Evolutionary conservation across 2,329 filamentous ascomycete genomes (phyloP).

Genomic region (Diaporthe citrichinensis): DNA sequence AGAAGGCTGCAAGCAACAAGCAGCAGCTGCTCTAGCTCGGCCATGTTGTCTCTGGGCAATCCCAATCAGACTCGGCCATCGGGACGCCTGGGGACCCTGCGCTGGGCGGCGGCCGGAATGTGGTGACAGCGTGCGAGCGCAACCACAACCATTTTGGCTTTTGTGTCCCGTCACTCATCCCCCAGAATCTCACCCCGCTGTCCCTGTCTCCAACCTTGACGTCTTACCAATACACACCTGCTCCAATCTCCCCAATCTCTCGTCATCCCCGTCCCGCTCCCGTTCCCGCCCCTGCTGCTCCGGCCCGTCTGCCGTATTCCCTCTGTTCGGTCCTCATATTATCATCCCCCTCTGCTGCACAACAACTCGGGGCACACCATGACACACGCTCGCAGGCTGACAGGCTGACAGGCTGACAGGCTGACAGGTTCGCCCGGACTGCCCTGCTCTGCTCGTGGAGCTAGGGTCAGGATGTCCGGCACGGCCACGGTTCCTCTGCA

Average conservation of each 20-base stretch:
- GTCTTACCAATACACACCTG: not conserved
- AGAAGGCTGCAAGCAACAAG: not conserved
- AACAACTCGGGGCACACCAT: not conserved
- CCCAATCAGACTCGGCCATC: not conserved
- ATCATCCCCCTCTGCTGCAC: not conserved
- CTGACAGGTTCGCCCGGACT: not conserved
- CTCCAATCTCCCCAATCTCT: constrained; percentile 9
- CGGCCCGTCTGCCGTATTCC: constrained; percentile 20
- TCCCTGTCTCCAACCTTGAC: constrained; percentile 6
- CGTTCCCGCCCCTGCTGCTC: constrained; percentile 22
- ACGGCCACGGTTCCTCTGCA: not conserved
- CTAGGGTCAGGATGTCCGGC: not conserved
- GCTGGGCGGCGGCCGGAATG: not conserved
- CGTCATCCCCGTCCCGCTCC: constrained; percentile 33
- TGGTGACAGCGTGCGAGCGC: constrained; percentile 9
- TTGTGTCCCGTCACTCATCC: not conserved
- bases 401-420: not conserved
- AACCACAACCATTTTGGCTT: not conserved
- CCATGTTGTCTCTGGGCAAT: not conserved
- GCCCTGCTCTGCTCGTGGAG: not conserved
- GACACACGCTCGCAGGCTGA: not conserved
- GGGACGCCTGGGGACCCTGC: not conserved
- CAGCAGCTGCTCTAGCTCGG: constrained; percentile 15
- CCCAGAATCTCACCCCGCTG: not conserved
- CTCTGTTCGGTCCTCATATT: not conserved